Base-by-base conservation (phyloP, 1,284 basidiomycete genomes). In the Marasmius tenuissimus region DNA sequence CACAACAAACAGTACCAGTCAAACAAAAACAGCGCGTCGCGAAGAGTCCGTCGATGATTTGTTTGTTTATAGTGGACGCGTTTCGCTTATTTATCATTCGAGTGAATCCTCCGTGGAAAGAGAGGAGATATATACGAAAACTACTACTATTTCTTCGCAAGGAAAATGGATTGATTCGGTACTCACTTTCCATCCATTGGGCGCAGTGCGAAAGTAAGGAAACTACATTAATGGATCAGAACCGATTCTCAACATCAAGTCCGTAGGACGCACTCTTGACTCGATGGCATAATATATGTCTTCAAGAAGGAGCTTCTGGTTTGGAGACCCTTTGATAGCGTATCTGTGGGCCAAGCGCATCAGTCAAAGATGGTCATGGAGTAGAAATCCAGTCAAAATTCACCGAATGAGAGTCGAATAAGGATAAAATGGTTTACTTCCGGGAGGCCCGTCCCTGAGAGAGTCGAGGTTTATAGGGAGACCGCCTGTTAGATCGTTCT, bases 261-360 rank as follows among this genome's bases (percentile, higher is more conserved):
- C 64, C 60, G 40, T 59, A 56, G 42, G 39, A 82, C 87, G 68
- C 75, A 92, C 90, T 69, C 91, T 82, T 58, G 90, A 92, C 74
- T 93, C 92, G 64, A 93, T 93, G 16, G 91, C 91, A 75, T 92
- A 92, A 73, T 93, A 93, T 58, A 93, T 93, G 74, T 93, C 91
- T 76, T 93, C 91, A 58, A 93, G 75, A 60, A 93, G 76, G 62
- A 93, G 72, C 71, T 92, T 92, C 75, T 90, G 87, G 71, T 91
- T 92, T 39, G 91, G 91, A 6, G 92, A 91, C 63, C 91, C 91
- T 76, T 93, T 93, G 72, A 93, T 93, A 62, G 91, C 91, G 73
- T 93, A 93, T 63, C 90, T 93, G 67, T 47, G 57, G 16, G 1
- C 7, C 8, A 47, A 14, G 1, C 20, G 16, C 16, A 8, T 10